Percentiles rank a stretch among this genome's conserved stretches.
These are phyloP conservation scores for Sclerotinia spermophila DNA, from an alignment of 2,329 filamentous ascomycete species.

Conservation along the genomic window DNA sequence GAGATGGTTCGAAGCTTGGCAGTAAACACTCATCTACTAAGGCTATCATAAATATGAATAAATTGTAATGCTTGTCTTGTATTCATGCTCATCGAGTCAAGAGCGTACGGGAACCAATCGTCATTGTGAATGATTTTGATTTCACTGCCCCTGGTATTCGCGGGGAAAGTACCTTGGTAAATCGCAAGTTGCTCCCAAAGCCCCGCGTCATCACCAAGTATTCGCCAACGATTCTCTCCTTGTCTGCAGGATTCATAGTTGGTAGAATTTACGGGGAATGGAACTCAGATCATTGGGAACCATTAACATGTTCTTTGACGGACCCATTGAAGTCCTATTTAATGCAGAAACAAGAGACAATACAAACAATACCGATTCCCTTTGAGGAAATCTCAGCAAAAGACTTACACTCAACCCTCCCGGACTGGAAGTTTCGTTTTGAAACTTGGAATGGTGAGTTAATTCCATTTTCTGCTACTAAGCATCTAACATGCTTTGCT, in stretches of 20 bases:
- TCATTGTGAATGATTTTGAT: background rate
- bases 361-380: no score
- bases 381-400: background rate
- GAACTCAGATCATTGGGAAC: background rate
- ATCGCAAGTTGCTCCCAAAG: background rate
- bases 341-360: background rate
- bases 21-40: background rate
- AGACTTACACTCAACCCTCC: background rate
- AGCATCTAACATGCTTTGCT: background rate
- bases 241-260: background rate
- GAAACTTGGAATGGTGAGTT: background rate
- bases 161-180: background rate
- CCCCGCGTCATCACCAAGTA: no score
- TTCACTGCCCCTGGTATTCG: background rate
- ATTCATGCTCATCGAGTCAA: background rate
- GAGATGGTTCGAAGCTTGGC: background rate
- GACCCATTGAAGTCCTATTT: background rate
- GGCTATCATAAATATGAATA: no score
- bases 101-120: background rate
- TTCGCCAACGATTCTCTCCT: background rate
- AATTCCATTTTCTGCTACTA: background rate
- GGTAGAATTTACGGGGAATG: background rate
- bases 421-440: fast-evolving
- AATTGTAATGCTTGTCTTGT: background rate
- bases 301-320: background rate